Percentiles rank a stretch among this genome's conserved stretches.
Conservation (phyloP, 1,139 yeast species). For the Hansenula lynferdii region DNA sequence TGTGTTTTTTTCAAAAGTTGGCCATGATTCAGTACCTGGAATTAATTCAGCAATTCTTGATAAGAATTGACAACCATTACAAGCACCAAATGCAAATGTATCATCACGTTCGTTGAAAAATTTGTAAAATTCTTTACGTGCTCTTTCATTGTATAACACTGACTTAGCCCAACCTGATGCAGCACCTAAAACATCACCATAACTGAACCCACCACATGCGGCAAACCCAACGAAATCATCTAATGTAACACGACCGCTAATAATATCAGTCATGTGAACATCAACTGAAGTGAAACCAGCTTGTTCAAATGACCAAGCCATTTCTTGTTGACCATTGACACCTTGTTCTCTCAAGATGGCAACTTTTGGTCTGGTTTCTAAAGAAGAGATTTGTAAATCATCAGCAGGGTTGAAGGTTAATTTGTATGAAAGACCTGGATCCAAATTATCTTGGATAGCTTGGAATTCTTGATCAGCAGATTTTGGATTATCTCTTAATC, state of each 20-base stretch:
- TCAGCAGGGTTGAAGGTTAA: conserved; percentile 61
- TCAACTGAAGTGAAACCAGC: conserved; percentile 94
- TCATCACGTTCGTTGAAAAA: conserved; percentile 86
- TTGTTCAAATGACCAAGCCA: conserved; percentile 96
- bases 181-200: conserved; percentile 98
- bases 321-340: conserved; percentile 96
- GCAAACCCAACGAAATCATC: conserved; percentile 89
- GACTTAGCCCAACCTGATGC: conserved; percentile 99
- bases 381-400: conserved; percentile 30
- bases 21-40: conserved; percentile 98
- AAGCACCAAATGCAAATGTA: conserved; percentile 98
- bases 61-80: conserved; percentile 98
- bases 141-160: conserved; percentile 75
- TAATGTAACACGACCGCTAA: conserved; percentile 67
- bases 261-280: conserved; percentile 94
- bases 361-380: conserved; percentile 67
- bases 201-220: conserved; percentile 99
- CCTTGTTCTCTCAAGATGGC: conserved; percentile 99
- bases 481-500: conserved; percentile 89
- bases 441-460: conserved; percentile 67
- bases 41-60: conserved; percentile 83
- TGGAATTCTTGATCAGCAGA: conserved; percentile 85
- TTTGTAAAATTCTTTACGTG: conserved; percentile 68
- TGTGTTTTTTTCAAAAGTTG: conserved; percentile 84
- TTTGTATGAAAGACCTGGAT: conserved; percentile 87